A percentile compares a stretch with the other conserved stretches of the same genome.
Conservation (phyloP, 352 stramenopile species). For the Phytophthora vignae region DNA sequence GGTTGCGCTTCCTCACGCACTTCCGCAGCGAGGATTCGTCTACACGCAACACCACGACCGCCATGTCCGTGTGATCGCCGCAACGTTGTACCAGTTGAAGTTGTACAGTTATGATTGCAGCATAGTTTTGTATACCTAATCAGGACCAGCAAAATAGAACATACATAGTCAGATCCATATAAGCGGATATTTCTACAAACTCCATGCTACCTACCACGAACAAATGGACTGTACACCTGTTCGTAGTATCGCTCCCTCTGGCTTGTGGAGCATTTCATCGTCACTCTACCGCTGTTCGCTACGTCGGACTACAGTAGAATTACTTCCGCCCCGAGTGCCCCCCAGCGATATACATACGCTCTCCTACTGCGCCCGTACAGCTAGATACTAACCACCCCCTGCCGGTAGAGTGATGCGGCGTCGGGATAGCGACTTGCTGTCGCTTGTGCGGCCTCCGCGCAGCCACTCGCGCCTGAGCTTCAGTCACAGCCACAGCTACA, state of each 20-base stretch:
- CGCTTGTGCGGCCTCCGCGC: conserved; percentile 20
- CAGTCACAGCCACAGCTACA: conserved; percentile 28
- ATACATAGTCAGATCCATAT: neutral
- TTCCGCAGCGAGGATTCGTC: conserved; percentile 36
- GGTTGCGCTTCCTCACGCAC: conserved; percentile 32
- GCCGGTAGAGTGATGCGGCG: conserved; percentile 29
- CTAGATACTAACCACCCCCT: neutral
- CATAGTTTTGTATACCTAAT: neutral
- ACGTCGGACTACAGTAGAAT: conserved; percentile 2
- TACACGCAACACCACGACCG: conserved; percentile 9
- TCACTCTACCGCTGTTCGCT: neutral
- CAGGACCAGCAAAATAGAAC: neutral
- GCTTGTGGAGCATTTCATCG: neutral
- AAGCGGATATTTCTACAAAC: neutral
- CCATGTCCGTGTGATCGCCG: neutral
- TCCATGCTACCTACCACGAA: neutral
- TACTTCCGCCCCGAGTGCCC: neutral
- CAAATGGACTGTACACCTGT: neutral
- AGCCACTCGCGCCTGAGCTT: neutral
- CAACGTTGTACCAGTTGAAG: conserved; percentile 14
- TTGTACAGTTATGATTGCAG: conserved; percentile 7
- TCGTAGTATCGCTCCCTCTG: conserved; percentile 1
- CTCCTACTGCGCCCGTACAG: neutral
- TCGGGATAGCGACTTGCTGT: conserved; percentile 40
- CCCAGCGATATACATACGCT: neutral